A percentile compares a stretch with the other conserved stretches of the same genome.
These are phyloP conservation scores for Amaranthus cruentus DNA, from an alignment of 148 eudicot species.

Conservation along the genomic window DNA sequence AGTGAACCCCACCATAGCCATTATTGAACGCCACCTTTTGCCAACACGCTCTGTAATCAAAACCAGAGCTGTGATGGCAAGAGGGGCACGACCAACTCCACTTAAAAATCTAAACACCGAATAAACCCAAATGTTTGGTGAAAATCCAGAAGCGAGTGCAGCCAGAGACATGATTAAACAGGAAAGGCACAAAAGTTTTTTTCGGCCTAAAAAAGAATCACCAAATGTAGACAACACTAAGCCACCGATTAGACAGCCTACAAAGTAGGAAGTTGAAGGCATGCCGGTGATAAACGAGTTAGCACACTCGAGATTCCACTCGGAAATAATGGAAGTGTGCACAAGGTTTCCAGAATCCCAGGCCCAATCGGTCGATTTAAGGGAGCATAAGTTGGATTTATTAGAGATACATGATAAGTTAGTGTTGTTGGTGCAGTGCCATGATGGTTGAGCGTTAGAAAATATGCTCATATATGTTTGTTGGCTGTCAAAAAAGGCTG, in stretches of 20 bases:
- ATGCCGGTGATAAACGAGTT: slow-evolving; percentile 6
- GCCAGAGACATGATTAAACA: slow-evolving; percentile 3
- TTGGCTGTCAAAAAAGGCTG: slow-evolving; percentile 2
- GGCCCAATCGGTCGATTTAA: slow-evolving; percentile 5
- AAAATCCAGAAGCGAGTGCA: slow-evolving; percentile 13
- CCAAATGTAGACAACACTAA: slow-evolving; percentile 8
- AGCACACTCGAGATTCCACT: slow-evolving; percentile 22
- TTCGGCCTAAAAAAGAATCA: slow-evolving; percentile 17
- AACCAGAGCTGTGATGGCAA: slow-evolving; percentile 3
- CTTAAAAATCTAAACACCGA: slow-evolving; percentile 8
- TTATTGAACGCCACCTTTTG: slow-evolving; percentile 2
- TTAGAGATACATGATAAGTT: neutral
- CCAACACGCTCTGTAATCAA: slow-evolving; percentile 9
- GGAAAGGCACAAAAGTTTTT: slow-evolving; percentile 7
- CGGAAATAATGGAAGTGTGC: slow-evolving; percentile 15
- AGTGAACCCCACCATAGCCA: neutral
- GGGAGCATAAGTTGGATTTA: slow-evolving; percentile 10
- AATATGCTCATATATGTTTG: slow-evolving; percentile 15
- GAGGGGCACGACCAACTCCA: slow-evolving; percentile 13
- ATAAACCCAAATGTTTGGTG: slow-evolving; percentile 17
- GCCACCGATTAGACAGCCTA: slow-evolving; percentile 14
- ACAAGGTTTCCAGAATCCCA: neutral
- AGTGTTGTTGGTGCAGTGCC: slow-evolving; percentile 14
- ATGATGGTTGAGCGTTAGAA: slow-evolving; percentile 10
- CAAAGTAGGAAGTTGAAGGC: slow-evolving; percentile 19